These are phyloP conservation scores for Botrytis byssoidea DNA, from an alignment of 2,329 filamentous ascomycete species.

Conservation along the genomic window DNA sequence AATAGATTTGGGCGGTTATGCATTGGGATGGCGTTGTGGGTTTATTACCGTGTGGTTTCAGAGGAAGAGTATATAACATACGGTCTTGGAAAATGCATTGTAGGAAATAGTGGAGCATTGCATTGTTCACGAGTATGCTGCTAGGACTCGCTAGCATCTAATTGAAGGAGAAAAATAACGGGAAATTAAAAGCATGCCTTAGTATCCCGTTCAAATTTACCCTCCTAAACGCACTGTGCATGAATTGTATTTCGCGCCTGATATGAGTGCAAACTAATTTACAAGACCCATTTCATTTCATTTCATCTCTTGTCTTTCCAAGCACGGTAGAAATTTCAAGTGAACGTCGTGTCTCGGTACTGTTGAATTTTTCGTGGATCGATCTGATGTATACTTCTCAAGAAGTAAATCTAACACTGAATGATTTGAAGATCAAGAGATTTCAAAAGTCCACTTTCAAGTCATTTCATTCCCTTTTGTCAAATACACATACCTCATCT, in stretches of 20 bases:
- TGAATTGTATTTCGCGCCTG: neutral
- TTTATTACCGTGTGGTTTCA: neutral
- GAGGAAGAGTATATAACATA: neutral
- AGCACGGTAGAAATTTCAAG: neutral
- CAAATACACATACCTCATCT: constrained; percentile 4
- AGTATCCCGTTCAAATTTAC: neutral
- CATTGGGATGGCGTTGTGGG: constrained; percentile 26
- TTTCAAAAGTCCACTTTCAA: neutral
- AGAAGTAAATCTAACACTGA: neutral
- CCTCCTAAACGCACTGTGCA: neutral
- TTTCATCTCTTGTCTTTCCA: neutral
- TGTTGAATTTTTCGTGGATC: neutral
- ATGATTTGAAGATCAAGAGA: neutral
- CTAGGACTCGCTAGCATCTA: neutral
- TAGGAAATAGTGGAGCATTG: neutral
- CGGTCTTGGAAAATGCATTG: neutral
- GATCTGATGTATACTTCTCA: neutral
- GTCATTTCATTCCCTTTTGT: constrained; percentile 1
- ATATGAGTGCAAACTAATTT: neutral
- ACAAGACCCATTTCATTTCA: neutral
- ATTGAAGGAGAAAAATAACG: neutral
- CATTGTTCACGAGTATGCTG: neutral
- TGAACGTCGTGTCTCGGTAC: neutral
- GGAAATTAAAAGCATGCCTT: neutral
- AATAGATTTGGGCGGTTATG: neutral